phyloP scores from a whole-genome alignment of 2,329 filamentous ascomycete species.

The Tolypocladium guangdongense region DNA sequence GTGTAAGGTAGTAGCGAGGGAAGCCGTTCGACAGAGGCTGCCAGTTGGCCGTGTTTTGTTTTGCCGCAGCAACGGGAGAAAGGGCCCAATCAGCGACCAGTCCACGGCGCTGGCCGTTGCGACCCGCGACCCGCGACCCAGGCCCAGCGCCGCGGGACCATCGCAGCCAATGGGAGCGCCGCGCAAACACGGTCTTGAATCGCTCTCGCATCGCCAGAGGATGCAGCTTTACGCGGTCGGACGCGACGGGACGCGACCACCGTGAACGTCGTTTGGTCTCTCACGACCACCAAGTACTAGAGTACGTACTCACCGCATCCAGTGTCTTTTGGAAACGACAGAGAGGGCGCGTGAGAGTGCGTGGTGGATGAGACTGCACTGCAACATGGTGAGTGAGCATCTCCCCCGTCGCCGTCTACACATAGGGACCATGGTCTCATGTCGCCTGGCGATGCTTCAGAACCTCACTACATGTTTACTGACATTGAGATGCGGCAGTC shows the following conservation, averaged over 20 bases:
- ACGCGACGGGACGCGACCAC: conserved; percentile 10
- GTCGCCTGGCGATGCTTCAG: background rate
- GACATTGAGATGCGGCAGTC: conserved; percentile 48
- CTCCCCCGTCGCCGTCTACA: background rate
- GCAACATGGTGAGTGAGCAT: background rate
- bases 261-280: background rate
- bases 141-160: background rate
- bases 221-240: conserved; percentile 25
- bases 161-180: background rate
- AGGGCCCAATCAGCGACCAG: background rate
- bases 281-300: too few relatives aligned
- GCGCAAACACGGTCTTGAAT: background rate
- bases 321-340: background rate
- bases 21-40: background rate
- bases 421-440: background rate
- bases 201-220: background rate
- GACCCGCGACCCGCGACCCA: background rate
- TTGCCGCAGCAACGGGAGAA: conserved; percentile 15
- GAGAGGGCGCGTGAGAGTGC: background rate
- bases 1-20: background rate
- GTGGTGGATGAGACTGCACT: background rate
- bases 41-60: conserved; percentile 3
- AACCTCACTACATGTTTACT: background rate
- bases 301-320: background rate
- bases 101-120: background rate